These are phyloP conservation scores for Solanum corneliomulleri DNA, from an alignment of 257 asterid genomes.

Conservation along the genomic window DNA sequence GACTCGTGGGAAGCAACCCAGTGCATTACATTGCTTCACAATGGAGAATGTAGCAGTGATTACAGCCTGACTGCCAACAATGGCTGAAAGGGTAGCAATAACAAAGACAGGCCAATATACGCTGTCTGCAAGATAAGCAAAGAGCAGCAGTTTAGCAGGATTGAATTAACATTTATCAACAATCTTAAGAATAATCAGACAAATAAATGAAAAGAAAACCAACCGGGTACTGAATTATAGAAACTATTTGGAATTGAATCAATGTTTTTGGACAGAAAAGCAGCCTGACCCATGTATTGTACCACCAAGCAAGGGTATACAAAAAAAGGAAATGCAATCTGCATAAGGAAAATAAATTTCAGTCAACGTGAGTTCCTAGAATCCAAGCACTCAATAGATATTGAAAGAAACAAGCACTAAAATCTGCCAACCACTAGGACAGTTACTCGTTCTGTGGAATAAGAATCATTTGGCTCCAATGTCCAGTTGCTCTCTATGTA, in stretches of 20 bases:
- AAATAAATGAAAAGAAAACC: constrained; percentile 10
- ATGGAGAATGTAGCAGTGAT: constrained; percentile 62
- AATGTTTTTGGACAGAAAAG: constrained; percentile 67
- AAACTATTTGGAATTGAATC: constrained; percentile 47
- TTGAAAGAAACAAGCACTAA: background rate
- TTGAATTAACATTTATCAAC: background rate
- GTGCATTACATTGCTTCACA: constrained; percentile 56
- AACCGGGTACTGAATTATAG: constrained; percentile 80
- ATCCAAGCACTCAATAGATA: background rate
- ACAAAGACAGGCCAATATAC: constrained; percentile 51
- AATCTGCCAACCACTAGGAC: background rate
- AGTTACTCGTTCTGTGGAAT: background rate
- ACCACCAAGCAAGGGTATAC: constrained; percentile 85
- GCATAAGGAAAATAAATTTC: constrained; percentile 16
- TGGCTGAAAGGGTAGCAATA: constrained; percentile 52
- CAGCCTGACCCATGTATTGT: constrained; percentile 99
- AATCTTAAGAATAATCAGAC: background rate
- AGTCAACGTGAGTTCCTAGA: background rate
- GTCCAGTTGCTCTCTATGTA: background rate
- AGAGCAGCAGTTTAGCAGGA: background rate
- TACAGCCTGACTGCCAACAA: constrained; percentile 53
- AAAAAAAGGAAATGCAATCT: constrained; percentile 64
- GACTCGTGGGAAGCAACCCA: constrained; percentile 60
- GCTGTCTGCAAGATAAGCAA: constrained; percentile 19
- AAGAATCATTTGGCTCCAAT: background rate